Conservation (phyloP, 73 alveolate species). For the Paramecium octaurelia region DNA sequence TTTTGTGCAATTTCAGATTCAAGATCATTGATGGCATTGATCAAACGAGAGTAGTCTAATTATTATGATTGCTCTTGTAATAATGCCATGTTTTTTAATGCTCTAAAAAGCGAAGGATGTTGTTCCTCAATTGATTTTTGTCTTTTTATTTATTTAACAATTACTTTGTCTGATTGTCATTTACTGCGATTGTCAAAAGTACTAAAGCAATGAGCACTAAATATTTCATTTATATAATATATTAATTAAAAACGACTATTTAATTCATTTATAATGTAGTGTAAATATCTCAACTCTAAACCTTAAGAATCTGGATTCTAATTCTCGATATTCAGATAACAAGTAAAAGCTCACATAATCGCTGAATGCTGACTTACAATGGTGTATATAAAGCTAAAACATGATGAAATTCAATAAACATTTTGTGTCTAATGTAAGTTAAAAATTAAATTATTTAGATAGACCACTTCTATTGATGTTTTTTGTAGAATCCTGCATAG, state of each 20-base stretch:
- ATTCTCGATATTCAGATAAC: background rate
- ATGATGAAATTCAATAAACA: background rate
- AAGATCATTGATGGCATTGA: constrained; percentile 26
- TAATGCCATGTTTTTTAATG: constrained; percentile 27
- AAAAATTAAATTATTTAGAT: too few species aligned
- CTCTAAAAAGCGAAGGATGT: constrained; percentile 8
- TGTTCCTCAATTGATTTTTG: background rate
- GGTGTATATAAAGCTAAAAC: background rate
- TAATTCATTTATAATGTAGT: constrained; percentile 28
- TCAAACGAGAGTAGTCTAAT: constrained; percentile 2
- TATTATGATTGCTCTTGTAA: constrained; percentile 12
- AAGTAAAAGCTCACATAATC: background rate
- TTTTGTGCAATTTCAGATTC: background rate
- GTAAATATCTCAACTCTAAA: background rate
- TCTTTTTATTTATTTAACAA: background rate
- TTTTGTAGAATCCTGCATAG: too few species aligned
- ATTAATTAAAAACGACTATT: constrained; percentile 44
- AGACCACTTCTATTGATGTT: too few species aligned
- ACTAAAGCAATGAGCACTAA: background rate
- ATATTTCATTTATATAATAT: constrained; percentile 9
- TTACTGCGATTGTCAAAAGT: background rate
- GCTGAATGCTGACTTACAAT: background rate
- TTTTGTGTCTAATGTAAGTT: background rate
- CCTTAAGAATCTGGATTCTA: background rate
- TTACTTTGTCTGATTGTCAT: background rate